Conservation (phyloP, 129 eudicot species). For the Ambrosia artemisiifolia region DNA sequence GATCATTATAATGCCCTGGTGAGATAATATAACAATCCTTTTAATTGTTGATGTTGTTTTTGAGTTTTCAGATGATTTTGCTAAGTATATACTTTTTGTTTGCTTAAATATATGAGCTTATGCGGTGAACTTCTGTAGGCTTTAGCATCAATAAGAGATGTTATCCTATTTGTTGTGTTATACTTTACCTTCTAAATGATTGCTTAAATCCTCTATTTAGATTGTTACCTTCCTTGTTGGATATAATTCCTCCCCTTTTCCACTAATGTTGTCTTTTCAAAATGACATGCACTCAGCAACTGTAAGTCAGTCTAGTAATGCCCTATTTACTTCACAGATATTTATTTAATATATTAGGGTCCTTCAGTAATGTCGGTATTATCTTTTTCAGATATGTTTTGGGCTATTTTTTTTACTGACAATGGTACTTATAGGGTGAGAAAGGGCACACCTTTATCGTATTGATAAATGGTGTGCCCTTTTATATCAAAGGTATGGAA, state of each 20-base stretch:
- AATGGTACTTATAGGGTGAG: not conserved
- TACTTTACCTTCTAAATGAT: not conserved
- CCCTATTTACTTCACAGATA: not conserved
- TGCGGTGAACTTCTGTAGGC: not conserved
- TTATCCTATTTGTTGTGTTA: not conserved
- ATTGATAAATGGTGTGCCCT: not conserved
- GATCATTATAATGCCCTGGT: constrained; percentile 50
- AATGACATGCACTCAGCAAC: not conserved
- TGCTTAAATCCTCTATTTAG: not conserved
- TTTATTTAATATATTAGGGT: not conserved
- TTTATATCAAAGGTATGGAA: not conserved
- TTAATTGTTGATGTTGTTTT: not conserved
- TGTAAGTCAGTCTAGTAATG: not conserved
- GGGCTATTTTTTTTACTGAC: not conserved
- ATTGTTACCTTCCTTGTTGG: not conserved
- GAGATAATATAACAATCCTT: constrained; percentile 18
- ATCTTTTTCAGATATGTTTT: not conserved
- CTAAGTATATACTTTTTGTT: not conserved
- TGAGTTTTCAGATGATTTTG: not conserved
- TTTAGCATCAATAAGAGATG: not conserved
- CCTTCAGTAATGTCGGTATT: not conserved
- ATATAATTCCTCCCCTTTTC: not conserved
- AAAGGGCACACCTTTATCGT: not conserved
- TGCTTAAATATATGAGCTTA: not conserved
- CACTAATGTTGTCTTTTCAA: not conserved